phyloP scores from a whole-genome alignment of 306 rosid species.

The Quercus dentata region DNA sequence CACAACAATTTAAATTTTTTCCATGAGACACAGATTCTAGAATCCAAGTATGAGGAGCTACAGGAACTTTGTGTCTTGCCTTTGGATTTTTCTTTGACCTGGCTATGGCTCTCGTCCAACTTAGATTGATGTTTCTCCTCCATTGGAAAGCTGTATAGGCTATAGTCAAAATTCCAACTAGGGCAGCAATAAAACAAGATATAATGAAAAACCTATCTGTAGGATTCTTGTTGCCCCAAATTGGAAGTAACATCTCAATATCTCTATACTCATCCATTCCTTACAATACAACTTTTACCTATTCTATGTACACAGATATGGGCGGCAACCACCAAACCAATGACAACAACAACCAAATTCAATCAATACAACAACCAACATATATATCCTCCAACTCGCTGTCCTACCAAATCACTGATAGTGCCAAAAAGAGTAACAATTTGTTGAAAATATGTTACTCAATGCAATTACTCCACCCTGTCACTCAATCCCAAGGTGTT shows the following conservation, averaged over 20 bases:
- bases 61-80: constrained; percentile 69
- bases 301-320: constrained; percentile 2
- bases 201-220: constrained; percentile 67
- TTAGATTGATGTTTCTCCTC: constrained; percentile 92
- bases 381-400: background rate
- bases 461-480: constrained; percentile 23
- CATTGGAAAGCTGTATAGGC: constrained; percentile 92
- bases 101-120: constrained; percentile 97
- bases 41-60: constrained; percentile 74
- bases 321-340: constrained; percentile 13
- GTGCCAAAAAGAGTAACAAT: background rate
- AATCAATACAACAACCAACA: constrained; percentile 1
- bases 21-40: constrained; percentile 80
- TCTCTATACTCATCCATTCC: constrained; percentile 80
- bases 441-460: constrained; percentile 8
- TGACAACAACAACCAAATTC: constrained; percentile 13
- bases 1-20: constrained; percentile 89
- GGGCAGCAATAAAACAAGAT: constrained; percentile 68
- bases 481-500: background rate
- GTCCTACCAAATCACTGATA: background rate
- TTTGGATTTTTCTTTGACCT: constrained; percentile 88
- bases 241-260: constrained; percentile 54
- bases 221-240: constrained; percentile 82
- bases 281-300: constrained; percentile 8
- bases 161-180: constrained; percentile 88